A percentile compares a stretch with the other conserved stretches of the same genome.
phyloP scores from a whole-genome alignment of 208 protist species.

The Leishmania amazonensis region DNA sequence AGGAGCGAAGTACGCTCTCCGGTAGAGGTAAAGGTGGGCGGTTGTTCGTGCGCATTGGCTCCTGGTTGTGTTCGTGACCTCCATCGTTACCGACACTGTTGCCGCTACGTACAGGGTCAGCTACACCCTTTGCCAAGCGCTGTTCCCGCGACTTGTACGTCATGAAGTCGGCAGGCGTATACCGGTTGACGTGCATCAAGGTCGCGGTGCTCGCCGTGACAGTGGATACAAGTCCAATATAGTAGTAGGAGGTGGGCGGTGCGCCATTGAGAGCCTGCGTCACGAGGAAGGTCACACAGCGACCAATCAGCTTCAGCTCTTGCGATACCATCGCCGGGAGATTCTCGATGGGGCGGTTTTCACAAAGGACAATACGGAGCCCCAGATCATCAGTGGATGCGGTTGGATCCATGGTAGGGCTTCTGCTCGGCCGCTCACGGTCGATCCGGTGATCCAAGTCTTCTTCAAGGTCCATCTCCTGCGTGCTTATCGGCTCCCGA shows the following conservation, averaged over 20 bases:
- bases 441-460: background rate
- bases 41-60: background rate
- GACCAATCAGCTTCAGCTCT: slow-evolving; percentile 80
- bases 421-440: background rate
- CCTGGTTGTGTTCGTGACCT: too few relatives aligned
- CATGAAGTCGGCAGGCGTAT: slow-evolving; percentile 57
- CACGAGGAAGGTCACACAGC: slow-evolving; percentile 56
- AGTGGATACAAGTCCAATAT: slow-evolving; percentile 60
- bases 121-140: background rate
- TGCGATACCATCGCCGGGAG: slow-evolving; percentile 52
- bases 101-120: too few relatives aligned
- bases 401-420: background rate
- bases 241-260: slow-evolving; percentile 41
- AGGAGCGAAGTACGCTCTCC: background rate
- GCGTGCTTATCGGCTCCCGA: background rate
- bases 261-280: slow-evolving; percentile 34
- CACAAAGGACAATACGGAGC: slow-evolving; percentile 42
- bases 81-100: background rate
- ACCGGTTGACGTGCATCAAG: slow-evolving; percentile 66
- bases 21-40: too few relatives aligned
- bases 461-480: background rate
- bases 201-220: slow-evolving; percentile 63
- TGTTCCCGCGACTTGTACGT: slow-evolving; percentile 23
- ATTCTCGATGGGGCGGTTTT: slow-evolving; percentile 56
- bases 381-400: slow-evolving; percentile 31